Evolutionary conservation across 768 basidiomycete species (phyloP).

Genomic region (Chalciporus sphaerocephalus): DNA sequence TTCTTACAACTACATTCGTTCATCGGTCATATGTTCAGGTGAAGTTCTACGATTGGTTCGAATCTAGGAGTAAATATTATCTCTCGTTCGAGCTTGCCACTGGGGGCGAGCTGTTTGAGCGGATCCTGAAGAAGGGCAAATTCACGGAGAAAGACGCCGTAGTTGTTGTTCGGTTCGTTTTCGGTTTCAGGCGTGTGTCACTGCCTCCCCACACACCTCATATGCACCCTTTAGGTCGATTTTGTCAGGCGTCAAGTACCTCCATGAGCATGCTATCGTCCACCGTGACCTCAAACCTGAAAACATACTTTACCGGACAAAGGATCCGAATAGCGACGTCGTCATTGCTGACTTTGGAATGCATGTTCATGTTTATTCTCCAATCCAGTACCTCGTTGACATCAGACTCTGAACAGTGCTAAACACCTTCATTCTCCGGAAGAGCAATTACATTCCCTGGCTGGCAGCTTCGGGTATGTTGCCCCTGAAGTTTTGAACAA

Average conservation of each 20-base stretch:
- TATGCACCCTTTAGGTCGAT: slow-evolving; percentile 51
- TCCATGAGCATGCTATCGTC: slow-evolving; percentile 90
- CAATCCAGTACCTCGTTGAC: background rate
- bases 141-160: slow-evolving; percentile 94
- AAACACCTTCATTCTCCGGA: slow-evolving; percentile 74
- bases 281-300: slow-evolving; percentile 98
- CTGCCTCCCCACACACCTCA: background rate
- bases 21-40: slow-evolving; percentile 52
- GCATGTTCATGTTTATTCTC: slow-evolving; percentile 39
- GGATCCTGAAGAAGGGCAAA: slow-evolving; percentile 79
- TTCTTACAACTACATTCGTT: background rate
- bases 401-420: slow-evolving; percentile 47
- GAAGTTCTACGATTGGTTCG: slow-evolving; percentile 96
- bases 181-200: background rate
- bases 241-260: slow-evolving; percentile 80
- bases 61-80: slow-evolving; percentile 90
- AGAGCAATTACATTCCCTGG: slow-evolving; percentile 66
- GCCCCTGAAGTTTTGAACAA: slow-evolving; percentile 85
- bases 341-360: slow-evolving; percentile 99
- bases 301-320: slow-evolving; percentile 89
- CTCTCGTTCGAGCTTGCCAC: slow-evolving; percentile 91
- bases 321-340: slow-evolving; percentile 70
- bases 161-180: slow-evolving; percentile 60
- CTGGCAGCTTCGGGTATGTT: slow-evolving; percentile 84
- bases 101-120: slow-evolving; percentile 92